Conservation (phyloP, 1,284 basidiomycete genomes). For the Trichosporon asahii region DNA sequence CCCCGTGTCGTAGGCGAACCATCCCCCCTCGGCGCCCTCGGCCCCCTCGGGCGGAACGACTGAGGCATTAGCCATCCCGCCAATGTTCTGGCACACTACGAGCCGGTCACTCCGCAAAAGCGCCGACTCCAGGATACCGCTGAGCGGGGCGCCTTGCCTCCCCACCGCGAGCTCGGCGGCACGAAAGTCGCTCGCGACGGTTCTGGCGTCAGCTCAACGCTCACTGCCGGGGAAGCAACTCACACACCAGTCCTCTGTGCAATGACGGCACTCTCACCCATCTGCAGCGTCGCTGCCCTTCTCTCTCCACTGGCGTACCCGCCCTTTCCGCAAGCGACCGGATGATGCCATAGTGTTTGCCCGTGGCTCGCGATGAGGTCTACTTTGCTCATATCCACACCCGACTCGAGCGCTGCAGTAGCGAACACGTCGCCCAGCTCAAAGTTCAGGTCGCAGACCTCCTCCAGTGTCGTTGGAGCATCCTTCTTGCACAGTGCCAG, state of each 20-base stretch:
- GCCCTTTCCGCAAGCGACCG: neutral
- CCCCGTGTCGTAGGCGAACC: slow-evolving; percentile 18
- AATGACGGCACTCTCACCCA: slow-evolving; percentile 16
- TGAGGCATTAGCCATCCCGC: slow-evolving; percentile 32
- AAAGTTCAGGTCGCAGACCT: slow-evolving; percentile 23
- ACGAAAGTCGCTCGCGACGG: slow-evolving; percentile 28
- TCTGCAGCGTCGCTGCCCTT: slow-evolving; percentile 16
- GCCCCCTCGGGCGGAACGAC: slow-evolving; percentile 22
- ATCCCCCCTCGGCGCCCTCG: slow-evolving; percentile 14
- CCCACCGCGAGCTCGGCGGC: slow-evolving; percentile 30
- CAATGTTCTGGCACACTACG: slow-evolving; percentile 32
- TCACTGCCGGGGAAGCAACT: neutral
- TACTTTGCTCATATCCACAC: slow-evolving; percentile 12
- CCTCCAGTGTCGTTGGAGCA: slow-evolving; percentile 12
- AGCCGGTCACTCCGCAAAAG: slow-evolving; percentile 25
- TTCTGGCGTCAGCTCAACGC: slow-evolving; percentile 11
- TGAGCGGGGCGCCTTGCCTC: slow-evolving; percentile 28
- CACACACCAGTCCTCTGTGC: slow-evolving; percentile 21
- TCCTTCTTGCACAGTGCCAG: neutral
- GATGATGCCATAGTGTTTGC: slow-evolving; percentile 23
- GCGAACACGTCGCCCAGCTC: slow-evolving; percentile 20
- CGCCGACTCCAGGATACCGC: slow-evolving; percentile 28
- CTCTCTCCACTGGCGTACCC: neutral
- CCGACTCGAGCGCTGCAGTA: slow-evolving; percentile 3
- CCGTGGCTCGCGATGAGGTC: slow-evolving; percentile 25